Evolutionary conservation across 1,284 basidiomycete genomes (phyloP), one percentile per base, ranked within the genome.

Genomic region (Pyrrhoderma lamaoense): DNA sequence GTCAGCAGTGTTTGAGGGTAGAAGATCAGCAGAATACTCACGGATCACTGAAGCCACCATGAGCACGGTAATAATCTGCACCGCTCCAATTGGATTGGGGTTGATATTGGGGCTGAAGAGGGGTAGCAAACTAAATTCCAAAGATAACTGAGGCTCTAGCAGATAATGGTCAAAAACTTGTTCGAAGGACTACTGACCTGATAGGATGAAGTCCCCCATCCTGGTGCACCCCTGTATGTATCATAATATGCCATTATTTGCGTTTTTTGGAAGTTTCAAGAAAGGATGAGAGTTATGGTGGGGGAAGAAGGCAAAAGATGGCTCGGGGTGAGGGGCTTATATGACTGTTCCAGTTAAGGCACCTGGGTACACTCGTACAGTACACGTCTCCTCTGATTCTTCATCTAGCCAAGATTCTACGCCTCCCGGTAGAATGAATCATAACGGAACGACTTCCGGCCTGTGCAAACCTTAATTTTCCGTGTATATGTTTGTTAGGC

Each of bases 21-120:
- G 39, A 50, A 45, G 21, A 39, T 19, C 47, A 55, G 55, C 13
- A 67, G 35, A 9, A 11, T 22, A n/a, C 79, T 71, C 63, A 82
- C 80, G 73, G 70, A 63, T 82, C 78, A 45, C 73, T 67, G 58
- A 69, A 73, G 44, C 65, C 60, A 23, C 78, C 75, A 60, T 81
- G 79, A 13, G 82, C 80, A 40, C 72, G 71, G 65, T 77, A 83
- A 61, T 73, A 84, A 59, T 84, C 79, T 52, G 67, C 58, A 14
- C 80, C 80, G 50, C 71, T 67, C 80, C 81, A 82, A 47, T 72
- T 69, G 18, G 80, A 70, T 53, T 78, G 76, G 8, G 80, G 78
- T 57, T 80, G 79, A 61, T 79, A 82, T 38, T 60, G 63, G 4
- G 79, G 75, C 16, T 69, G 59, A 0, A 77, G 76, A n/a, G 80